A percentile compares a stretch with the other conserved stretches of the same genome.
Evolutionary conservation across 1,284 basidiomycete genomes (phyloP).

Genomic region (Trichosporon faecale): DNA sequence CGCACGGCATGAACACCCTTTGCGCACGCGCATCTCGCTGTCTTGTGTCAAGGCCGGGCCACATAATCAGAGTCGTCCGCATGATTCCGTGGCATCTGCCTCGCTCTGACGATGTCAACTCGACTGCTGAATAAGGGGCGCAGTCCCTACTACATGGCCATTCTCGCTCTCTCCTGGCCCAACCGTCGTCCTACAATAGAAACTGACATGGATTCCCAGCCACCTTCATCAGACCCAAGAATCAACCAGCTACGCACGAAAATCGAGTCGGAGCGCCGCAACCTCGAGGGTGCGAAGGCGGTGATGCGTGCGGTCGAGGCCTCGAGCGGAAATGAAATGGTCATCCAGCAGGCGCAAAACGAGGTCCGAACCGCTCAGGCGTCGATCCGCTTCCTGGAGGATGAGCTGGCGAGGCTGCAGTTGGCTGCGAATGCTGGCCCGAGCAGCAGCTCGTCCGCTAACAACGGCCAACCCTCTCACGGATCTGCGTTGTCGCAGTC

Average conservation of each 20-base stretch:
- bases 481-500: background rate
- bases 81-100: background rate
- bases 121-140: background rate
- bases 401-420: slow-evolving; percentile 49
- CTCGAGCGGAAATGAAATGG: slow-evolving; percentile 50
- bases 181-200: background rate
- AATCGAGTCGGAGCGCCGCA: slow-evolving; percentile 48
- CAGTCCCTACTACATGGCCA: background rate
- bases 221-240: slow-evolving; percentile 28
- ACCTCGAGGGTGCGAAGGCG: slow-evolving; percentile 52
- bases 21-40: background rate
- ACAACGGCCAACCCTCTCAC: slow-evolving; percentile 12
- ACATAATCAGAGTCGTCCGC: background rate
- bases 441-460: background rate
- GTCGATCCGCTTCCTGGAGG: slow-evolving; percentile 50
- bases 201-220: slow-evolving; percentile 16
- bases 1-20: background rate
- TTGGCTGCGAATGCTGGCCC: slow-evolving; percentile 20
- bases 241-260: slow-evolving; percentile 46
- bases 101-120: background rate
- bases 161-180: background rate
- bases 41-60: background rate
- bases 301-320: slow-evolving; percentile 51
- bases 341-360: slow-evolving; percentile 52
- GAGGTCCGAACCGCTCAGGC: slow-evolving; percentile 50